Conservation (phyloP, 2,329 filamentous ascomycete genomes). For the Penicillium sp. region DNA sequence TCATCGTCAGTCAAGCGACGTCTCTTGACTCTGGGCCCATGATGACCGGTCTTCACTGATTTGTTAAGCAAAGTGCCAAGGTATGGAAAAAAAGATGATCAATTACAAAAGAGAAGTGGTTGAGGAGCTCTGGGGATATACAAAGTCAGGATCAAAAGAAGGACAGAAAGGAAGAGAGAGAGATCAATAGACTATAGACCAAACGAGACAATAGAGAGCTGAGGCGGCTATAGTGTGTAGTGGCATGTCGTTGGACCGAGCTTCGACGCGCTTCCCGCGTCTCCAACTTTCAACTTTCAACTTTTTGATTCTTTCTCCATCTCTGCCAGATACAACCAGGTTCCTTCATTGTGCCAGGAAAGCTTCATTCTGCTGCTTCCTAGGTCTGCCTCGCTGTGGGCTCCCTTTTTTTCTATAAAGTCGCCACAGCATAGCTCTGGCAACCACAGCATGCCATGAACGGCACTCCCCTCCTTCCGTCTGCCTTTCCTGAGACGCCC, state of each 20-base stretch:
- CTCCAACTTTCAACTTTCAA: constrained; percentile 18
- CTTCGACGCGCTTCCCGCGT: constrained; percentile 31
- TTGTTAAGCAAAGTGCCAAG: neutral
- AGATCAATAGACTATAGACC: neutral
- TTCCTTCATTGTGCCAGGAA: neutral
- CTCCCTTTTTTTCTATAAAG: neutral
- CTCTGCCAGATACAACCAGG: neutral
- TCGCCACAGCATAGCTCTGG: constrained; percentile 15
- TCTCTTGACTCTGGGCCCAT: constrained; percentile 36
- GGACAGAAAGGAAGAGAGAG: neutral
- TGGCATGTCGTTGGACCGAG: constrained; percentile 23
- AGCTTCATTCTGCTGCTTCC: neutral
- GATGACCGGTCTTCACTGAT: neutral
- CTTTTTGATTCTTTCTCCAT: constrained; percentile 21
- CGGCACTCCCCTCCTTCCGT: constrained; percentile 78
- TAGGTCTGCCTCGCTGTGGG: neutral
- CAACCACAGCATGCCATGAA: constrained; percentile 69
- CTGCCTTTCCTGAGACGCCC: constrained; percentile 78
- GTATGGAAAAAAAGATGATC: too few species aligned
- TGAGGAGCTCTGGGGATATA: neutral
- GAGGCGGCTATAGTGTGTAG: constrained; percentile 8
- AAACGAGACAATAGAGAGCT: neutral
- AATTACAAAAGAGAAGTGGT: neutral
- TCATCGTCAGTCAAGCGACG: constrained; percentile 27
- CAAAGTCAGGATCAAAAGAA: neutral